A percentile compares a stretch with the other conserved stretches of the same genome.
These are phyloP conservation scores for Debaryomyces hansenii DNA, from an alignment of 805 yeast species.

Conservation along the genomic window DNA sequence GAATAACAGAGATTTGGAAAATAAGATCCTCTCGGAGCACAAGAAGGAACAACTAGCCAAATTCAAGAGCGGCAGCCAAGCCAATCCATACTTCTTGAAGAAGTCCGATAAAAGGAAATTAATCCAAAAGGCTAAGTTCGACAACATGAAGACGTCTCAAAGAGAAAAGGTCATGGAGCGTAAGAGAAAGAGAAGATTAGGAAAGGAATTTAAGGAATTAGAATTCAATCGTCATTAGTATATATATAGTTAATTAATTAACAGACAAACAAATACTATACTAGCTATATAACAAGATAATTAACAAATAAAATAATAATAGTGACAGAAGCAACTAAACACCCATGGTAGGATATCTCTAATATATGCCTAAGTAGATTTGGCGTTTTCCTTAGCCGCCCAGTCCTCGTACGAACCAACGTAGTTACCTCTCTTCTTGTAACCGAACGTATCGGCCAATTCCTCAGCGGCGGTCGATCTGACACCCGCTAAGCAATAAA, in stretches of 20 bases:
- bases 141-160: conserved; percentile 66
- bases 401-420: conserved; percentile 88
- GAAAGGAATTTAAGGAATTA: conserved; percentile 69
- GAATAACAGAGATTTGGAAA: conserved; percentile 73
- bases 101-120: conserved; percentile 70
- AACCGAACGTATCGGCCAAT: conserved; percentile 87
- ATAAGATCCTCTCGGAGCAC: conserved; percentile 60
- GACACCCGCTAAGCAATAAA: conserved; percentile 91
- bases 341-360: background rate
- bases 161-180: conserved; percentile 82
- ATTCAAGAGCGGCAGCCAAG: conserved; percentile 49
- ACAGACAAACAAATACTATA: background rate
- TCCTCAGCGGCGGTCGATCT: conserved; percentile 91
- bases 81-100: conserved; percentile 59
- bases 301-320: background rate
- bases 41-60: conserved; percentile 50
- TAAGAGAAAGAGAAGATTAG: conserved; percentile 81
- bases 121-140: conserved; percentile 76
- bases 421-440: conserved; percentile 80
- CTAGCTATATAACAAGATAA: background rate
- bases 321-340: background rate
- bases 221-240: conserved; percentile 25
- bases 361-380: background rate
- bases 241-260: background rate
- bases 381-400: conserved; percentile 43